Base-by-base conservation (phyloP, 257 asterid species). In the Nicotiana undulata region DNA sequence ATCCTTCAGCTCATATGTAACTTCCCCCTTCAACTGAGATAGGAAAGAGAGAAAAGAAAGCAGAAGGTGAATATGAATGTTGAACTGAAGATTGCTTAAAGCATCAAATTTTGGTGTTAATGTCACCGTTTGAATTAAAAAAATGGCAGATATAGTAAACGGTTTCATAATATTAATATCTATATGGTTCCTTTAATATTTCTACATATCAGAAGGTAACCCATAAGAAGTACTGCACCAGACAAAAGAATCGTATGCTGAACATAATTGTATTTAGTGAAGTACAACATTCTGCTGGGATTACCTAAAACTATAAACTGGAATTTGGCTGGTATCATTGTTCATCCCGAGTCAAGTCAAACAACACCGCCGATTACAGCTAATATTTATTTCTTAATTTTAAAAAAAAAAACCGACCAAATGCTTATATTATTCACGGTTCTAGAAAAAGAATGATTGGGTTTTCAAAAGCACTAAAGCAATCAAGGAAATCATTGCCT, bases 1-100 rank as follows among this genome's bases (percentile, higher is more conserved):
- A 88, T 95, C 99, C 92, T 93, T 93, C 88, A 95, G 80, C 81
- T 95, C 97, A 77, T 92, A 95, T 26, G 97, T 86, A 77, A 95
- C 87, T 85, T 95, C 99, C 85, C 97, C 94, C 88, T 90, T 92
- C 80, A 89, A 74, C 99, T 95, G 88, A 81, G 80, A 85, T 81
- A 79, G 84, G 72, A 60, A 79, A 84, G 61, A 22, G 63, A 61
- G 49, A 82, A 68, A 76, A 20, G 77, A 10, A n/a, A 55, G 13
- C 16, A 76, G 67, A 32, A 75, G 52, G 77, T 63, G 31, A 84
- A 75, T 26, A 32, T 32, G 3, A 49, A 7, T 74, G 26, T 24
- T 74, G 44, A 40, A 12, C n/a, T 49, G 78, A 44, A 44, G 56
- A 24, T 72, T 49, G 40, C 40, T 46, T 46, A 46, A 22, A 46